Conservation (phyloP, 1,284 basidiomycete genomes). For the Cutaneotrichosporon cyanovorans region DNA sequence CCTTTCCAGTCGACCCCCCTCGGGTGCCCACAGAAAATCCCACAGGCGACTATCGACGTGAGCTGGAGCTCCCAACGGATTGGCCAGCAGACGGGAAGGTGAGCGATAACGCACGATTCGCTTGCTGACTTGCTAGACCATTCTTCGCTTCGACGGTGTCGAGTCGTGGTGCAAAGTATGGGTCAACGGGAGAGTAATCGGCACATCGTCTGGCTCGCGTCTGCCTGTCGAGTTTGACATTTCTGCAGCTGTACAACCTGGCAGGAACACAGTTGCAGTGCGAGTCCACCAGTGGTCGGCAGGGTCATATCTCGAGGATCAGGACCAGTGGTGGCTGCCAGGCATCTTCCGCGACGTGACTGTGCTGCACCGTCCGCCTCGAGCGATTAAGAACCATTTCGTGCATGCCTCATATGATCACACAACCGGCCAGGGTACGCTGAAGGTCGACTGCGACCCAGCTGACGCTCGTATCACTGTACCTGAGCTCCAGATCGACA, state of each 20-base stretch:
- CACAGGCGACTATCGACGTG: constrained; percentile 10
- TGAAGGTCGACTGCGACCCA: constrained; percentile 18
- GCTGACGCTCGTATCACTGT: constrained; percentile 10
- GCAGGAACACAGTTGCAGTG: constrained; percentile 14
- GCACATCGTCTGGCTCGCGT: constrained; percentile 13
- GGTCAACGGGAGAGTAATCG: constrained; percentile 19
- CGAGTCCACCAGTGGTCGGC: constrained; percentile 23
- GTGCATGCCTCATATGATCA: constrained; percentile 19
- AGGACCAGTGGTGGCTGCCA: constrained; percentile 26
- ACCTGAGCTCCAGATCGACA: constrained; percentile 20
- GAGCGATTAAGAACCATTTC: constrained; percentile 15
- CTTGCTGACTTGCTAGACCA: neutral
- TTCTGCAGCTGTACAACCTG: constrained; percentile 1
- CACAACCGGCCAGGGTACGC: constrained; percentile 10
- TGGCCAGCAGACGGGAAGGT: constrained; percentile 7
- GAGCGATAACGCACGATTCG: neutral
- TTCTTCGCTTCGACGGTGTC: constrained; percentile 24
- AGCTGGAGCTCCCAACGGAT: constrained; percentile 4
- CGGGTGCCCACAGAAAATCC: constrained; percentile 19
- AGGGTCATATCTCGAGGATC: constrained; percentile 19
- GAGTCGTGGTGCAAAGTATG: constrained; percentile 25
- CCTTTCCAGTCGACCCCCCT: constrained; percentile 13
- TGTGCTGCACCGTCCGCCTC: constrained; percentile 17
- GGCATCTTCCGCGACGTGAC: constrained; percentile 25
- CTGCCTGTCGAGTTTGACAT: constrained; percentile 21